Base-by-base conservation (phyloP, 805 yeast species). In the Saturnispora gosingensis region DNA sequence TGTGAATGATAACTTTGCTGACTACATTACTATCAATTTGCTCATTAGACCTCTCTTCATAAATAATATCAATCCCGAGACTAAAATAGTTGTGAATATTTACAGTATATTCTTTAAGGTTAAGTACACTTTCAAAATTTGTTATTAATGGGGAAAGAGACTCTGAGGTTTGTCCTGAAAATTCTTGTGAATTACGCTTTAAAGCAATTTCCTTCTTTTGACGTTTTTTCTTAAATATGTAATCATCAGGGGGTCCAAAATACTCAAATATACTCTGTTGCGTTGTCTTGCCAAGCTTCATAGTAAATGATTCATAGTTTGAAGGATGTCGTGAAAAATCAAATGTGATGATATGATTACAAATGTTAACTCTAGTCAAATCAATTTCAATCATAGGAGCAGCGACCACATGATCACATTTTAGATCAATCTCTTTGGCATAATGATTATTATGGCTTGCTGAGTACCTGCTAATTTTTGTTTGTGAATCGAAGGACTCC, bases 211-310 rank as follows among this genome's bases (percentile, higher is more conserved):
- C 22, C 18, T 22, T 30, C 9, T 45, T 35, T 64, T 60, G 15
- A 71, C 61, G 54, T 78, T 18, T 47, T 43, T 49, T 60, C 61
- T 9, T 38, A 11, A 57, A 64, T 54, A 78, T 71, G 4, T 67
- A 69, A 45, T 76, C 82, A 45, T 77, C 78, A 0, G 86, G 85
- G 2, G 82, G 80, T 0, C 85, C 85, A 20, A 81, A 61, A 0
- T 65, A 58, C 18, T 67, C 62, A 7, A 80, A 56, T 0, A 78
- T 63, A 22, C 74, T 76, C 55, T 76, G 81, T 64, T 79, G 78
- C 1, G 76, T 65, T 2, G 81, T 73, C 32, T 59, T 43, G 0
- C 80, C 79, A 3, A 80, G 61, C 4, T 53, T 44, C 3, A 74
- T 50, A 1, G 18, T 18, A 32, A 55, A 60, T 5, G 39, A 46